phyloP scores from a whole-genome alignment of 805 yeast species.

The Yarrowia phangngaensis region DNA sequence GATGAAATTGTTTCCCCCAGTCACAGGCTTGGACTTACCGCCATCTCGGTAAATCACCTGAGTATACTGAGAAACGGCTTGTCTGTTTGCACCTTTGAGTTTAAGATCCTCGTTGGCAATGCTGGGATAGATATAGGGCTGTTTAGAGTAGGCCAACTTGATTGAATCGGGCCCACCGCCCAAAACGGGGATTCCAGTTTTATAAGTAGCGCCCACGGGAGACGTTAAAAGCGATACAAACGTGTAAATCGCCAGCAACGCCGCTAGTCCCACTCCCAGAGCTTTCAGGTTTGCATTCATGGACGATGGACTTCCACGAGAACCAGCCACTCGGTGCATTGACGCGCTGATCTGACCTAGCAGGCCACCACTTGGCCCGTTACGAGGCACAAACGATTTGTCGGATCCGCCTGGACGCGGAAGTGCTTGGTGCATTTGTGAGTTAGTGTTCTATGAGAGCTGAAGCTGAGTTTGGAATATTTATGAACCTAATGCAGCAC shows the following conservation, averaged over 20 bases:
- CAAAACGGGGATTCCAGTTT: conserved; percentile 10
- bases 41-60: conserved; percentile 27
- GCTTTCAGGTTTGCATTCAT: conserved; percentile 3
- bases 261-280: conserved; percentile 5
- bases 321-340: conserved; percentile 8
- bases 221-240: conserved; percentile 16
- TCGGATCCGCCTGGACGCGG: conserved; percentile 19
- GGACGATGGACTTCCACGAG: not conserved
- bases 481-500: too few relatives aligned
- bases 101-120: conserved; percentile 26
- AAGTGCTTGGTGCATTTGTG: conserved; percentile 26
- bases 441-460: too few relatives aligned
- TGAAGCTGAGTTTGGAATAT: too few relatives aligned
- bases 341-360: conserved; percentile 24
- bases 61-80: conserved; percentile 17
- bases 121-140: conserved; percentile 27
- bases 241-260: conserved; percentile 12
- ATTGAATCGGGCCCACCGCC: conserved; percentile 23
- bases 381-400: conserved; percentile 20
- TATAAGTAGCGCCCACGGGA: conserved; percentile 16
- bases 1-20: conserved; percentile 12
- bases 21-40: conserved; percentile 23
- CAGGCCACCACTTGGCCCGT: conserved; percentile 19
- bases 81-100: conserved; percentile 5
- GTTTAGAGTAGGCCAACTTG: conserved; percentile 19